Evolutionary conservation across 2,329 filamentous ascomycete genomes (phyloP).

Genomic region (Alternaria consortialis): DNA sequence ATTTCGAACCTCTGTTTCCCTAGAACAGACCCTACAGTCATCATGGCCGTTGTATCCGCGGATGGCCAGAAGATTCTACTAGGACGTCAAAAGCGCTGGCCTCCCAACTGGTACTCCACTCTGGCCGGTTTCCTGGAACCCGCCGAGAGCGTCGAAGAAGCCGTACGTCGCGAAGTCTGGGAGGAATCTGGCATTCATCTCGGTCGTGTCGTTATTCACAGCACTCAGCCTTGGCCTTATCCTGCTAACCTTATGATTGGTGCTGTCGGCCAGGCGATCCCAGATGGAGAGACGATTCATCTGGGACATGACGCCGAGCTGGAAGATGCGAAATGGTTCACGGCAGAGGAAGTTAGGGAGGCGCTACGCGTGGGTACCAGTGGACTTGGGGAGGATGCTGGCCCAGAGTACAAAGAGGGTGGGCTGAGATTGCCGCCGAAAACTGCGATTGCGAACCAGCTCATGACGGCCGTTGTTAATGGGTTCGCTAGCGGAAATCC

Average conservation of each 20-base stretch:
- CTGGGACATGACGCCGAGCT: constrained; percentile 91
- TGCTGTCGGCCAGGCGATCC: constrained; percentile 85
- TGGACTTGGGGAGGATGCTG: constrained; percentile 70
- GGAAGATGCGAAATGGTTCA: constrained; percentile 88
- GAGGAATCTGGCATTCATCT: constrained; percentile 60
- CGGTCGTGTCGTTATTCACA: constrained; percentile 61
- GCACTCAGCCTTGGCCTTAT: constrained; percentile 64
- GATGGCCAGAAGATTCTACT: constrained; percentile 82
- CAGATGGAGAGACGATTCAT: constrained; percentile 80
- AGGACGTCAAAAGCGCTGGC: constrained; percentile 85
- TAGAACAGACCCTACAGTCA: constrained; percentile 91
- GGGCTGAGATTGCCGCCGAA: constrained; percentile 80
- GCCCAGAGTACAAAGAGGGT: constrained; percentile 76
- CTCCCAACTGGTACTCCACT: constrained; percentile 85
- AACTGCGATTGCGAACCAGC: constrained; percentile 91
- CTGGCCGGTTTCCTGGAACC: constrained; percentile 68
- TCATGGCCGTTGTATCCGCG: constrained; percentile 87
- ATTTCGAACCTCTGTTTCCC: constrained; percentile 93
- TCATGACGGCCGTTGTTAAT: constrained; percentile 80
- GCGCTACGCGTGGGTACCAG: constrained; percentile 75
- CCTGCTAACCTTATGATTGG: constrained; percentile 64
- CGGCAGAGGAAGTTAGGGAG: constrained; percentile 79
- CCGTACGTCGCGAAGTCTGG: constrained; percentile 61
- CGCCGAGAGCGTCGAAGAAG: constrained; percentile 61
- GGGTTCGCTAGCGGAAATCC: constrained; percentile 70